Evolutionary conservation across 2,329 filamentous ascomycete species (phyloP), one percentile per base, ranked within the genome.

Genomic region (Diaporthe nobilis): DNA sequence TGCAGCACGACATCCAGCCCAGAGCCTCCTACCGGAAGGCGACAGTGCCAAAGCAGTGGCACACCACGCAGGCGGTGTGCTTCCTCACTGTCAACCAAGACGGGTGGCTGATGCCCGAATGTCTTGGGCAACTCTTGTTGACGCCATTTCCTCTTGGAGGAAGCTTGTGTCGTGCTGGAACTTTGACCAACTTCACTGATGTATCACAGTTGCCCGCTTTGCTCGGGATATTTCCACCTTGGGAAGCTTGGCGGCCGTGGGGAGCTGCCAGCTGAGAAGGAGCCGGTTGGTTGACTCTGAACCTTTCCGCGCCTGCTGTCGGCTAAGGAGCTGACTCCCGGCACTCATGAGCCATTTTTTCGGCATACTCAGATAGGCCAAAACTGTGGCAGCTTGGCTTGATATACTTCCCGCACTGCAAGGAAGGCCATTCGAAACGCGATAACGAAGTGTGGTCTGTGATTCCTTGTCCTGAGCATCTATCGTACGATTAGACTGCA

Each of bases 51-150:
- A 37, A 51, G 63, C 22, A 37, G 63, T 7, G 20, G 44, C 22
- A 53, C 10, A 4, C 34, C 28, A 68, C 31, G n/a, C 31, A 39
- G 63, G 65, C 65, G 65, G 65, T 68, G 65, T 68, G 31, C 60
- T 67, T 20, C 31, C 47, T 68, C 65, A 28, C 47, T 53, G 65
- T 68, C 65, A 20, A 68, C 65, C 65, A 68, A 68, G 65, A 68
- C 65, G 65, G 65, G 34, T 68, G 65, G 65, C 65, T 68, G 47
- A 22, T 37, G 65, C 31, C 65, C 65, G 65, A 4, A 17, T 4
- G 15, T 51, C 47, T 53, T 68, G 65, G 22, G 31, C 15, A 68
- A 53, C 2, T 51, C 65, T 68, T 68, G 34, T 68, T 39, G 65
- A 68, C 65, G 65, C 65, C 65, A 68, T 34, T 39, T 53, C 47